Evolutionary conservation across 768 basidiomycete genomes (phyloP), one percentile per base, ranked within the genome.

Genomic region (Suillus ampliporus): DNA sequence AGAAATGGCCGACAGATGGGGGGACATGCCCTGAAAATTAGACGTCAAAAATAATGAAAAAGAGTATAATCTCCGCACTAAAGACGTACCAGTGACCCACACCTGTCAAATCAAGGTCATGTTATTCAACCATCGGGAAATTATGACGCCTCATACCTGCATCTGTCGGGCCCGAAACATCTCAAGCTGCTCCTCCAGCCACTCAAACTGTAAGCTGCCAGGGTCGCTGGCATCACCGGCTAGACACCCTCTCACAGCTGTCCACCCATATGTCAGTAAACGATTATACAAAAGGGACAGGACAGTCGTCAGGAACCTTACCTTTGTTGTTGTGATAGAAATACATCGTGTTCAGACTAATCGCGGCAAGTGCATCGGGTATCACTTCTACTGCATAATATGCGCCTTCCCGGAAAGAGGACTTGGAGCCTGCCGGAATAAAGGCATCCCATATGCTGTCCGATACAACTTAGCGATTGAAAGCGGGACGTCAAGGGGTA

Each of bases 251-350:
- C 86, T 84, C 46, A 92, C 91, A 67, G 89, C 93, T 94, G 65
- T 41, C 51, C 34, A 41, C n/a, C 7, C 34, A 58, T 31, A 57
- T 28, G 46, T 70, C 57, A 70, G 56, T 58, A 34, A 57, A 31
- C 28, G 37, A 34, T 47, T 21, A 15, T 67, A 54, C 37, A 23
- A 10, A 17, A 31, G 53, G 14, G 46, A 62, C 44, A 19, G 50
- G 47, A 58, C 54, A 56, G 23, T 17, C 17, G 26, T 56, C 38
- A 40, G 23, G 23, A 43, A 38, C 66, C 80, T 62, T 58, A 90
- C 92, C 89, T 79, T 92, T 91, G 75, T 95, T 95, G 15, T 90
- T 88, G 72, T 93, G 91, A 74, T 91, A 96, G 78, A 92, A 95
- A 77, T 92, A 96, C 78, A 96, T 84, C 0, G 94, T 95, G 75